Evolutionary conservation across 1,284 basidiomycete genomes (phyloP), one percentile per base, ranked within the genome.

Genomic region (Rhodotorula sp.): DNA sequence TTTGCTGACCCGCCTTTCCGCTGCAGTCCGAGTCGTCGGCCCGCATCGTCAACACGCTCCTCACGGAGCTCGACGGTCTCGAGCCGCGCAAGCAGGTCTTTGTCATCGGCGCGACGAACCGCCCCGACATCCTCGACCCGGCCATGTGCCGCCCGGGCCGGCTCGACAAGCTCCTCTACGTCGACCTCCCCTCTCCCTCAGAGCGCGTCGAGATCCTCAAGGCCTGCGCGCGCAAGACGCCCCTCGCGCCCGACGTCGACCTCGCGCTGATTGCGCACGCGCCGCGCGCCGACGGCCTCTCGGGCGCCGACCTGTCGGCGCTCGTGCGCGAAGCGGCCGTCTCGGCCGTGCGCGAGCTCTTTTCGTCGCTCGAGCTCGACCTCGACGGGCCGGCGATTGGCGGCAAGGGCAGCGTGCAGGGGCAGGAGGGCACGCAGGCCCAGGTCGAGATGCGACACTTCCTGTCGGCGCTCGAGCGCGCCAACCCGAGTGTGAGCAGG

Each of bases 91-190:
- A 92, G 80, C 87, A 88, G 62, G 95, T 98, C 65, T 97, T 96
- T 80, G 94, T 98, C 42, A 94, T 98, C 75, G 96, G 91, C 0
- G 96, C 96, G 1, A 99, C 96, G 8, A 98, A 99, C 82, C 86
- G 96, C n/a, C 96, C 96, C 0, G 96, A 98, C 83, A 97, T 98
- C 89, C 94, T 98, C 74, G 96, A 98, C 80, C 96, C 96, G 1
- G 96, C 96, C 7, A 97, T 98, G 95, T 93, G 94, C 67, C 90
- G 95, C 23, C 96, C 96, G 0, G 96, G 96, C 0, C 88, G 96
- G 42, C 86, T 99, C 19, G 96, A 99, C 84, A 98, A 97, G 82
- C 86, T 98, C 12, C 86, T 99, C 44, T 99, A 97, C 80, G 95
- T 99, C 77, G 96, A 98, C 81, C 85, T 98, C 1, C 96, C 96